These are phyloP conservation scores for Wallacemonas sp. DNA, from an alignment of 208 protist species.

Conservation along the genomic window DNA sequence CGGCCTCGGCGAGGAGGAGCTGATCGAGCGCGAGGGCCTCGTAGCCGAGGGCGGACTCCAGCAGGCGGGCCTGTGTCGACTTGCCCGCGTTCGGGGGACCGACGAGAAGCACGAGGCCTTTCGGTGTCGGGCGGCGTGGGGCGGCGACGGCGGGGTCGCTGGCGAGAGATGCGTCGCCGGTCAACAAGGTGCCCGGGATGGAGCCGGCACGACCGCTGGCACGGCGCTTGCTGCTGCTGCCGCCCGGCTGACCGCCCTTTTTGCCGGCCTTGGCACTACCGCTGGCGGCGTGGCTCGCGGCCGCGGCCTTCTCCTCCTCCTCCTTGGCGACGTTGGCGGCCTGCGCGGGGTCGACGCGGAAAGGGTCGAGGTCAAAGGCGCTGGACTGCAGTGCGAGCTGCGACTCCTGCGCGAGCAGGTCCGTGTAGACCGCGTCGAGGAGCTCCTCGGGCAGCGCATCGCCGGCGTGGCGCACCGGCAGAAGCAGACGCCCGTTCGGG, in stretches of 20 bases:
- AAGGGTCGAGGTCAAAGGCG: not conserved
- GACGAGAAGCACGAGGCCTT: conserved; percentile 61
- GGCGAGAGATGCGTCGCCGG: not conserved
- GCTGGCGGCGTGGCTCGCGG: not conserved
- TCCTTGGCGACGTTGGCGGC: conserved; percentile 7
- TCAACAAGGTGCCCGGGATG: not conserved
- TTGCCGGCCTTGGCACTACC: conserved; percentile 8
- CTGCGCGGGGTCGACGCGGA: not conserved
- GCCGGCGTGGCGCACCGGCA: conserved; percentile 63
- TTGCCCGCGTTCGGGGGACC: conserved; percentile 84
- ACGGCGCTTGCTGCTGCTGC: conserved; percentile 1
- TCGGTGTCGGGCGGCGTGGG: not conserved
- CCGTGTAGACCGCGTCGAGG: conserved; percentile 63
- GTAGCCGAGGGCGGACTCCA: conserved; percentile 32
- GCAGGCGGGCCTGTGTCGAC: conserved; percentile 51
- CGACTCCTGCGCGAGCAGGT: conserved; percentile 33
- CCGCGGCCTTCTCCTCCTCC: conserved; percentile 17
- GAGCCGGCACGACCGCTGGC: not conserved
- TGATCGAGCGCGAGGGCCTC: conserved; percentile 50
- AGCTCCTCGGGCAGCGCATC: conserved; percentile 68
- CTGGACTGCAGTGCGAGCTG: conserved; percentile 19
- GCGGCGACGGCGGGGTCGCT: not conserved
- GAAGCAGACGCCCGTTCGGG: conserved; percentile 49
- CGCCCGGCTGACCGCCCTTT: not conserved
- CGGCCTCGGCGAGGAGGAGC: conserved; percentile 54